These are phyloP conservation scores for Verbena officinalis DNA, from an alignment of 257 asterid genomes.

Conservation along the genomic window DNA sequence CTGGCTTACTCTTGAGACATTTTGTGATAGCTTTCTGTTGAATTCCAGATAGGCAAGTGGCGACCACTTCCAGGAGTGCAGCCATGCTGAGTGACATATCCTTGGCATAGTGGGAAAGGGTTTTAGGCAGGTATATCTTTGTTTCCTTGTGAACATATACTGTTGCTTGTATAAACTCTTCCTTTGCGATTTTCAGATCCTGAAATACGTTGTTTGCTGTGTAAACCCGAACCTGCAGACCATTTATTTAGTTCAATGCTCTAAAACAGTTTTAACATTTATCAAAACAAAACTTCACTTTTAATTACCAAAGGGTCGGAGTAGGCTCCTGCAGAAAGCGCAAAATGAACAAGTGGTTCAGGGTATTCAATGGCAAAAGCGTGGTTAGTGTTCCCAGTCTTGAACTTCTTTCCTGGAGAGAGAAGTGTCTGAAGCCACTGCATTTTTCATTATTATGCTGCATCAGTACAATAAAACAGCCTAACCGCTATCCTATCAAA, in stretches of 20 bases:
- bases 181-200: conserved; percentile 71
- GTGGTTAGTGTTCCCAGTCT: conserved; percentile 52
- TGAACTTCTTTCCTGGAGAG: conserved; percentile 75
- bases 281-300: neutral
- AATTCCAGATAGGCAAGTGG: conserved; percentile 49
- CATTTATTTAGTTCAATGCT: conserved; percentile 18
- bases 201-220: conserved; percentile 59
- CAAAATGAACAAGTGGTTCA: conserved; percentile 89
- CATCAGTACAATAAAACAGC: conserved; percentile 22
- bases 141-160: conserved; percentile 62
- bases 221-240: conserved; percentile 75
- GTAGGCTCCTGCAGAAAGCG: conserved; percentile 77
- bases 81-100: conserved; percentile 70
- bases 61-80: conserved; percentile 54
- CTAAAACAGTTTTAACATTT: neutral
- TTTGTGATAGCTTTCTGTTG: conserved; percentile 54
- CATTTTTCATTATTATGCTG: conserved; percentile 25
- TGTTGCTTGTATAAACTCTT: conserved; percentile 67
- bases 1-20: conserved; percentile 54
- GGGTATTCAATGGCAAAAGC: conserved; percentile 75
- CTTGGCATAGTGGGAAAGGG: conserved; percentile 60
- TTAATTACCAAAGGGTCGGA: conserved; percentile 78
- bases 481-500: no score
- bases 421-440: conserved; percentile 86
- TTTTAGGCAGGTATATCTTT: conserved; percentile 71